A percentile compares a stretch with the other conserved stretches of the same genome.
Evolutionary conservation across 257 asterid genomes (phyloP).

Genomic region (Fraxinus excelsior): DNA sequence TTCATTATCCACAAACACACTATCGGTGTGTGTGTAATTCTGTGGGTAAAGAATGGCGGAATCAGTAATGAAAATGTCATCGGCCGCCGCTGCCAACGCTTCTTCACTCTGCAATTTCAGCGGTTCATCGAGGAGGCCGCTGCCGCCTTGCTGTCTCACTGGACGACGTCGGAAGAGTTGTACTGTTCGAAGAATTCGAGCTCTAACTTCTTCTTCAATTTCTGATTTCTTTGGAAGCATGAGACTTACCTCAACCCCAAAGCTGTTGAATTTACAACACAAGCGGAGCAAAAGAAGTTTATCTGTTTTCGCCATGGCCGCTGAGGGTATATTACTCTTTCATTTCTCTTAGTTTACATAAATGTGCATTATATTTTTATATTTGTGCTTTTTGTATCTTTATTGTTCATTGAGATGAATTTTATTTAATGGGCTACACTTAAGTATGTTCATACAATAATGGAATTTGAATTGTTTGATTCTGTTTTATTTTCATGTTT

Average conservation of each 20-base stretch:
- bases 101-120: constrained; percentile 71
- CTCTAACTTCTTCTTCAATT: constrained; percentile 56
- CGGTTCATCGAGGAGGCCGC: constrained; percentile 61
- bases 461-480: background rate
- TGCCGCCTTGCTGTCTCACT: constrained; percentile 44
- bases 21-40: constrained; percentile 19
- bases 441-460: background rate
- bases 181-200: constrained; percentile 35
- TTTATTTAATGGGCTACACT: background rate
- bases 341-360: background rate
- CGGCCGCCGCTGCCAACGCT: constrained; percentile 42
- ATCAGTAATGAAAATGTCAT: constrained; percentile 59
- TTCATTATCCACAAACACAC: background rate
- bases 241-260: constrained; percentile 39
- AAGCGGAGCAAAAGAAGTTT: constrained; percentile 42
- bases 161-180: constrained; percentile 43
- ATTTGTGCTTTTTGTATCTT: background rate
- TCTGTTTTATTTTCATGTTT: background rate
- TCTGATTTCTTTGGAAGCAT: constrained; percentile 50
- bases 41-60: constrained; percentile 59
- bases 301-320: constrained; percentile 74
- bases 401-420: background rate
- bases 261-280: constrained; percentile 37
- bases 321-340: constrained; percentile 50
- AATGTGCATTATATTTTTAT: background rate